Percentiles rank a stretch among this genome's conserved stretches.
Evolutionary conservation across 176 grass and related monocot genomes (phyloP).

Genomic region (Aegilops speltoides): DNA sequence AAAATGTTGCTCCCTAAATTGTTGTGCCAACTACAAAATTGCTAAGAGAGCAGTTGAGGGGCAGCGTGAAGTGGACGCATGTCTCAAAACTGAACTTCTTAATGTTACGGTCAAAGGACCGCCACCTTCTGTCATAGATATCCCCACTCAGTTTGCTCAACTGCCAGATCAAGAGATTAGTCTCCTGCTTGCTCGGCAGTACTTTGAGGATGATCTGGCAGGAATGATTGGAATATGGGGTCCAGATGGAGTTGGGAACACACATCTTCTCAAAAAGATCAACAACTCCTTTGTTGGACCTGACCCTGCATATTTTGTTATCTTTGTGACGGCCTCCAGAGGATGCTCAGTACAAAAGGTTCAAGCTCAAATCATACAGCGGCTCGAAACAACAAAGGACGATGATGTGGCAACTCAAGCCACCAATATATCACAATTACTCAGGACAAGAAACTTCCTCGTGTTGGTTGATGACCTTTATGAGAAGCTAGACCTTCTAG

Average conservation of each 20-base stretch:
- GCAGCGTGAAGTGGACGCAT: background rate
- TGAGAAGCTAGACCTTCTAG: background rate
- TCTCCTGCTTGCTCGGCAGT: too few species aligned
- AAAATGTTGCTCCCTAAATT: background rate
- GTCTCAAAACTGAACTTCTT: too few species aligned
- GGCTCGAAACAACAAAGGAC: background rate
- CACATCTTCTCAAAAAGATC: background rate
- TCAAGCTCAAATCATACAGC: background rate
- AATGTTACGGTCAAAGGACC: background rate
- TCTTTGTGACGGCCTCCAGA: background rate
- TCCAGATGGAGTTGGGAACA: background rate
- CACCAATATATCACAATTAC: background rate
- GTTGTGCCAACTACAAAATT: background rate
- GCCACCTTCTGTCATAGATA: background rate
- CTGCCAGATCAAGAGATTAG: background rate
- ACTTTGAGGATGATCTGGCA: background rate
- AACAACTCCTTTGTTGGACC: background rate
- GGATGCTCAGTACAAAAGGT: background rate
- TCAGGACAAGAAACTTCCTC: background rate
- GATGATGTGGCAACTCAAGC: background rate
- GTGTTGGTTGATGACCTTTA: background rate
- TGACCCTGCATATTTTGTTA: background rate
- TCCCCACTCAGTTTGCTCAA: background rate
- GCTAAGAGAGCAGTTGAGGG: background rate
- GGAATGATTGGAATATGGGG: background rate